Percentiles rank a stretch among this genome's conserved stretches.
These are phyloP conservation scores for Boletus reticuloceps DNA, from an alignment of 768 basidiomycete species.

Conservation along the genomic window DNA sequence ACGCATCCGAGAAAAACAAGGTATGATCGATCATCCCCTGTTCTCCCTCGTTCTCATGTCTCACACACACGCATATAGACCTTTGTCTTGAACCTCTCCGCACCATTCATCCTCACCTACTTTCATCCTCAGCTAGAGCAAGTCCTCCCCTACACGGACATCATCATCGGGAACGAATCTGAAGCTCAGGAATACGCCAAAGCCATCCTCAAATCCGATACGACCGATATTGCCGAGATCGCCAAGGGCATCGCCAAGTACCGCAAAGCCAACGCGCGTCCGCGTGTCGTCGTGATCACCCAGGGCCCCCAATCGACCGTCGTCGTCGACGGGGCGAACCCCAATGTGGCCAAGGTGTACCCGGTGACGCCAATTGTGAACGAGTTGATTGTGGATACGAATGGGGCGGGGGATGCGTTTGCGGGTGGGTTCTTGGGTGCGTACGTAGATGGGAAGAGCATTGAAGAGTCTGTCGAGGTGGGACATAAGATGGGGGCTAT, in stretches of 20 bases:
- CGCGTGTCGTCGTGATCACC: constrained; percentile 87
- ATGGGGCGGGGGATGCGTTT: constrained; percentile 97
- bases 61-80: constrained; percentile 43
- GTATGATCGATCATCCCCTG: constrained; percentile 32
- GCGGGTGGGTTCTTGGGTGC: constrained; percentile 95
- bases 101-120: constrained; percentile 96
- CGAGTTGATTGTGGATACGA: constrained; percentile 88
- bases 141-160: constrained; percentile 80
- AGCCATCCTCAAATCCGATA: constrained; percentile 64
- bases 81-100: constrained; percentile 91
- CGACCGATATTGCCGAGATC: constrained; percentile 63
- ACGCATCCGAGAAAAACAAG: constrained; percentile 75
- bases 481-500: constrained; percentile 87
- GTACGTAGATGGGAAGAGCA: constrained; percentile 68
- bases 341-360: constrained; percentile 46
- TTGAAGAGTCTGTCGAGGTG: constrained; percentile 75
- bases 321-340: constrained; percentile 60
- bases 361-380: constrained; percentile 55
- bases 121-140: constrained; percentile 80
- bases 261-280: constrained; percentile 74
- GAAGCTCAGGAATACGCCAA: constrained; percentile 88
- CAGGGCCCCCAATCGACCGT: constrained; percentile 82
- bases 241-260: constrained; percentile 74
- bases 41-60: too few relatives aligned
- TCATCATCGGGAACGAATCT: constrained; percentile 94